Evolutionary conservation across 106 monocot genomes (phyloP).

Genomic region (Acorus calamus): DNA sequence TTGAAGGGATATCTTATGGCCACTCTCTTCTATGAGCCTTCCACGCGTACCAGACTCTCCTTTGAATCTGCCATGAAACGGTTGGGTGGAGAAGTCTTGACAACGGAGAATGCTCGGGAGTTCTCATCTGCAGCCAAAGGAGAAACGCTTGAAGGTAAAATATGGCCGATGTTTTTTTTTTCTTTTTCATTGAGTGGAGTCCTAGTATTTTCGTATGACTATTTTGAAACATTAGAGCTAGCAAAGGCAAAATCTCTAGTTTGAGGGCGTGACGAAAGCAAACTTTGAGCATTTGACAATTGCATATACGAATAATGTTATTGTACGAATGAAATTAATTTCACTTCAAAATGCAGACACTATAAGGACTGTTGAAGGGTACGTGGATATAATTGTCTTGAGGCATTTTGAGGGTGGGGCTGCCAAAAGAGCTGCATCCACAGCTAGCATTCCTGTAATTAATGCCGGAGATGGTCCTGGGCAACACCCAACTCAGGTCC

Average conservation of each 20-base stretch:
- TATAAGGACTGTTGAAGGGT: slow-evolving; percentile 98
- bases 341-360: slow-evolving; percentile 43
- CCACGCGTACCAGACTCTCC: slow-evolving; percentile 91
- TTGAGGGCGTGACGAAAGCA: too few relatives aligned
- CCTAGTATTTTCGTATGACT: background rate
- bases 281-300: too few relatives aligned
- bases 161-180: background rate
- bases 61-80: slow-evolving; percentile 98
- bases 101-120: slow-evolving; percentile 94
- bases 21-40: slow-evolving; percentile 96
- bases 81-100: slow-evolving; percentile 91
- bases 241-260: too few relatives aligned
- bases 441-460: slow-evolving; percentile 73
- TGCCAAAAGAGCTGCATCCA: slow-evolving; percentile 62
- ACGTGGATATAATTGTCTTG: slow-evolving; percentile 91
- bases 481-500: too few relatives aligned
- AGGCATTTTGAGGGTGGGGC: slow-evolving; percentile 98
- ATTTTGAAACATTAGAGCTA: background rate
- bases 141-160: slow-evolving; percentile 92
- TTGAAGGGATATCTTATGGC: slow-evolving; percentile 88
- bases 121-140: slow-evolving; percentile 99
- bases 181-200: background rate
- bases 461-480: slow-evolving; percentile 99
- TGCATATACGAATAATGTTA: too few relatives aligned
- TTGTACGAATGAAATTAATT: too few relatives aligned